Base-by-base conservation (phyloP, 2,329 filamentous ascomycete species). In the Lasiodiplodia hormozganensis region DNA sequence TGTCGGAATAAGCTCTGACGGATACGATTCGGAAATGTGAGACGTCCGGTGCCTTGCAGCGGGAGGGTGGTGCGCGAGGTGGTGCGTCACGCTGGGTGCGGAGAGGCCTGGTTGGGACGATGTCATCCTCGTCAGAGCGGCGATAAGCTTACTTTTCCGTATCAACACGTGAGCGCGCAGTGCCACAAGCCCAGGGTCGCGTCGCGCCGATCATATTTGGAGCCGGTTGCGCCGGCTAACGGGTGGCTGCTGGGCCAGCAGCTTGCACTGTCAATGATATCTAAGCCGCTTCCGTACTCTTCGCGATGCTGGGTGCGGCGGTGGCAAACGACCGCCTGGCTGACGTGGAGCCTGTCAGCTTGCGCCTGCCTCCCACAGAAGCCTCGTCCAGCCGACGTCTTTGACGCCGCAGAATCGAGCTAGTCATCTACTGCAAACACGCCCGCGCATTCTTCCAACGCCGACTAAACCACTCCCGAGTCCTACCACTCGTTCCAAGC, bases 1-100 rank as follows among this genome's bases (percentile, higher is more conserved):
- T 95, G 72, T 52, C 40, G 60, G 18, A 52, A 64, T 49, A 64
- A 64, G 60, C 60, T 52, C 52, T 57, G 60, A 52, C 43, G 38
- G 21, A 10, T 36, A 52, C 11, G 25, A 36, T 40, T 68, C 60
- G 40, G 28, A n/a, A 40, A 68, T 51, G 66, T 52, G 43, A 68
- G 62, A 62, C 67, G 62, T 65, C 67, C 47, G 34, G 36, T 64
- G 60, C 60, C 23, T 52, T 64, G 60, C 47, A 52, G 60, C 43
- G 8, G 43, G 16, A 36, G 18, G 23, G 47, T 52, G 60, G 28
- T 31, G 60, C 31, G 60, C 47, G 43, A 31, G 47, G 60, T 64
- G 60, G 60, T 64, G 47, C 36, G 60, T 64, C 31, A 47, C 60
- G 58, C 21, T 18, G 31, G 60, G 60, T 52, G 60, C 60, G 60